Evolutionary conservation across 2,329 filamentous ascomycete species (phyloP).

Genomic region (Colletotrichum gigasporum): DNA sequence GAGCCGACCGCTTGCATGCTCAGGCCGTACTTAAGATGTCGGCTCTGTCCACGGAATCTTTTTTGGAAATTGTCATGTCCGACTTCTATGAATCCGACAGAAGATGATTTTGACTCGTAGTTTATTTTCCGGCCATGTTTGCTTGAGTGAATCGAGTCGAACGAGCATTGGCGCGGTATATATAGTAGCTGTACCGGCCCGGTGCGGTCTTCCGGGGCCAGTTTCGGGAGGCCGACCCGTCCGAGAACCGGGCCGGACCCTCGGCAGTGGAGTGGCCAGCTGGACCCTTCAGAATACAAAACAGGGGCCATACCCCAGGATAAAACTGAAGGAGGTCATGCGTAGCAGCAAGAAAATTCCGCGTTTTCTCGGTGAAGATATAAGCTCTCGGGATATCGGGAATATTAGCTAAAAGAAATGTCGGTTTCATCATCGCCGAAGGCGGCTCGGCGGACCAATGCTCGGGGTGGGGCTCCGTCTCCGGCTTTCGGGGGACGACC

Average conservation of each 20-base stretch:
- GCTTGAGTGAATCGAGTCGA: no score
- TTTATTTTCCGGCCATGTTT: no score
- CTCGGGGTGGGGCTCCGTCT: constrained; percentile 28
- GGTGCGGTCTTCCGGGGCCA: not conserved
- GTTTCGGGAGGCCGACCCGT: constrained; percentile 1
- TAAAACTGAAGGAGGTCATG: not conserved
- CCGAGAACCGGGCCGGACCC: constrained; percentile 1
- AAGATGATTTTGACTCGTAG: no score
- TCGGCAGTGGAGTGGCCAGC: not conserved
- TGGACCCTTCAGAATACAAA: not conserved
- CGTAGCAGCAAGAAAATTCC: not conserved
- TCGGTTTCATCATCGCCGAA: constrained; percentile 7
- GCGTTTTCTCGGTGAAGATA: not conserved
- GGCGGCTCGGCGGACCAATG: constrained; percentile 21
- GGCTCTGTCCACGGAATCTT: no score
- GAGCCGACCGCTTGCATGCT: no score
- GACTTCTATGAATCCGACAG: no score
- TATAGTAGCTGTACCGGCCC: not conserved
- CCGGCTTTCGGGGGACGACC: constrained; percentile 21
- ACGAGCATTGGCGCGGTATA: no score
- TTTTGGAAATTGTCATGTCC: no score
- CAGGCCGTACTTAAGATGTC: no score
- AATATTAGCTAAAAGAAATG: constrained; percentile 24
- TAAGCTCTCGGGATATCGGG: constrained; percentile 17
- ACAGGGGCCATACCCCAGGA: not conserved